A percentile compares a stretch with the other conserved stretches of the same genome.
Conservation (phyloP, 208 protist genomes). For the Trypanosoma avium region DNA sequence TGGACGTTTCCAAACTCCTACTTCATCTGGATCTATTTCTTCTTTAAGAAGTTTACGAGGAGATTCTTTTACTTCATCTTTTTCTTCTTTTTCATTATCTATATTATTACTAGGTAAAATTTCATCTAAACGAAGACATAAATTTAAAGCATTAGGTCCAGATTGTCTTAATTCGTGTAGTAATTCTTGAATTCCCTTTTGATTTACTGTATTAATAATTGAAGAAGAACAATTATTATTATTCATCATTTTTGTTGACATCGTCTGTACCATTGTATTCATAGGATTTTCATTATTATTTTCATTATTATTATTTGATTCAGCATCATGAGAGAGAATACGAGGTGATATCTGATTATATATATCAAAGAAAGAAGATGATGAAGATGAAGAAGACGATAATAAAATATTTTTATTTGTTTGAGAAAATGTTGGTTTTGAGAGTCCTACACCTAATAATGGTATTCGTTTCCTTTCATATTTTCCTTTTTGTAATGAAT, state of each 20-base stretch:
- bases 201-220: neutral
- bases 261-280: neutral
- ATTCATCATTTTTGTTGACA: neutral
- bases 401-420: neutral
- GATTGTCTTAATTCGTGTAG: slow-evolving; percentile 23
- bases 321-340: neutral
- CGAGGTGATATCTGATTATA: too few species aligned
- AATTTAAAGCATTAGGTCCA: slow-evolving; percentile 24
- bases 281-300: neutral
- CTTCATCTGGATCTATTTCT: slow-evolving; percentile 60
- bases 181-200: slow-evolving; percentile 19
- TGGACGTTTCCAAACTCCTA: slow-evolving; percentile 51
- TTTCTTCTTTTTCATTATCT: neutral
- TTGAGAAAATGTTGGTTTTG: neutral
- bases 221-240: neutral
- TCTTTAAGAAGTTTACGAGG: slow-evolving; percentile 44
- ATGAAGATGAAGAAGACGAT: too few species aligned
- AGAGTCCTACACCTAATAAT: slow-evolving; percentile 15
- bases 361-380: too few species aligned
- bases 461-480: neutral
- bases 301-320: neutral
- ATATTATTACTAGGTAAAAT: neutral
- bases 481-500: neutral
- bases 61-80: slow-evolving; percentile 2
- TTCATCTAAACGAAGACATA: slow-evolving; percentile 33